A percentile compares a stretch with the other conserved stretches of the same genome.
Conservation (phyloP, 208 protist genomes). For the Novymonas esmeraldas region DNA sequence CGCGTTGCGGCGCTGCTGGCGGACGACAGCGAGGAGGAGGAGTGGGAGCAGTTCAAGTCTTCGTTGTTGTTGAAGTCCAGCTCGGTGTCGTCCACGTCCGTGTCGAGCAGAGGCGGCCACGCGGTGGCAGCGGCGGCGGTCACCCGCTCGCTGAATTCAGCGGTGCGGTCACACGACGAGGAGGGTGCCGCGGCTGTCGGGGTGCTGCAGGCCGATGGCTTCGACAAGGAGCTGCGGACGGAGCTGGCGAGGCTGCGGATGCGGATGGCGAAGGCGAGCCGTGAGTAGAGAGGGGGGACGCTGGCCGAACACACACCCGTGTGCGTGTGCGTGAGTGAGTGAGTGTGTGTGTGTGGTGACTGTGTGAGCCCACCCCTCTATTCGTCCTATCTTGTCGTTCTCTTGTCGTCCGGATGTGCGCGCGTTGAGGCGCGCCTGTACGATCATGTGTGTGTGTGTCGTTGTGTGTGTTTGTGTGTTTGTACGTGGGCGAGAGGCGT, state of each 20-base stretch:
- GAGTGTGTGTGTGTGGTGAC: background rate
- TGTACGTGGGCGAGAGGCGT: background rate
- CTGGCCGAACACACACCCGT: background rate
- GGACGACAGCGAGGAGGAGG: constrained; percentile 51
- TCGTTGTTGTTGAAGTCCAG: constrained; percentile 18
- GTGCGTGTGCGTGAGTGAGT: background rate
- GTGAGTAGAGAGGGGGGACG: background rate
- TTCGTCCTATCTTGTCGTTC: constrained; percentile 3
- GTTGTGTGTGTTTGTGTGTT: background rate
- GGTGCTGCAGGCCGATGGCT: constrained; percentile 10
- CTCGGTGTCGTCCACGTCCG: background rate
- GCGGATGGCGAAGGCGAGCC: constrained; percentile 34
- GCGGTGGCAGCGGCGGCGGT: background rate
- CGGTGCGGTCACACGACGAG: background rate
- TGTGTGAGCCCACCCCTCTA: background rate
- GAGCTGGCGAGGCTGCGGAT: constrained; percentile 36
- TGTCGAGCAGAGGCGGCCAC: background rate
- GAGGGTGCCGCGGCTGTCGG: background rate
- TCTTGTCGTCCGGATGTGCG: background rate
- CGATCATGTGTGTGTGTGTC: constrained; percentile 10
- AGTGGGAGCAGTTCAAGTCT: constrained; percentile 64
- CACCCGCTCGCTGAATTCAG: background rate
- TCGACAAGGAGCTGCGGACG: constrained; percentile 32
- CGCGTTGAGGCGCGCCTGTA: too few species aligned
- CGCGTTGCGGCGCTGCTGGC: constrained; percentile 29